These are phyloP conservation scores for Chlamydomonas schloesseri DNA, from an alignment of 139 green algal genomes.

Conservation along the genomic window DNA sequence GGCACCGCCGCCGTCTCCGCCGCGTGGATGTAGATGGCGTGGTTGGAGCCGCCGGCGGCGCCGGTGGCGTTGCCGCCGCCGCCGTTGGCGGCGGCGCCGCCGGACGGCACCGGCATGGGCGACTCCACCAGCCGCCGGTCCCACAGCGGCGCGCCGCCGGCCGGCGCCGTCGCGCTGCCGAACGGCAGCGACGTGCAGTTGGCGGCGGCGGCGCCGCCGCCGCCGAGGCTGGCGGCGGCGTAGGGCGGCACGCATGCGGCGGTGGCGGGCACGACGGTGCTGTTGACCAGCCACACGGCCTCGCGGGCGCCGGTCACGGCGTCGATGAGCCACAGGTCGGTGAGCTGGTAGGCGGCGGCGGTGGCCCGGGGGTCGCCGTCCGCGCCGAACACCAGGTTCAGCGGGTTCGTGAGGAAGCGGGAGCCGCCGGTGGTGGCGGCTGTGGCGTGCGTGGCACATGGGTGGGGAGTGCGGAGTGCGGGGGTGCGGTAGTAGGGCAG, in stretches of 20 bases:
- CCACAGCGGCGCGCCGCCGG: not conserved
- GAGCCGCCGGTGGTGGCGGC: not conserved
- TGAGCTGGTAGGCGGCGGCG: conserved; percentile 26
- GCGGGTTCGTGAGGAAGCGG: not conserved
- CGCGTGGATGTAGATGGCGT: conserved; percentile 13
- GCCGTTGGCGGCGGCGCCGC: no score
- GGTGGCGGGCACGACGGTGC: not conserved
- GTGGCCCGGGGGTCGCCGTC: not conserved
- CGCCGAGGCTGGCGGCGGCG: not conserved
- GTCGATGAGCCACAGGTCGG: conserved; percentile 32
- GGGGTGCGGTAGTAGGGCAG: no score
- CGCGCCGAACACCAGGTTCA: not conserved
- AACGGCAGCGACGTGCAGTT: not conserved
- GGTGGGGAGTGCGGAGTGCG: not conserved
- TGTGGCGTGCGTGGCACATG: not conserved
- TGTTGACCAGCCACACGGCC: not conserved
- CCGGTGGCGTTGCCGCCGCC: not conserved
- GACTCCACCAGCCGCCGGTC: conserved; percentile 27
- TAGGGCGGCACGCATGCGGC: not conserved
- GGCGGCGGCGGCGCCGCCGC: not conserved
- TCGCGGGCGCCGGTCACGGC: not conserved
- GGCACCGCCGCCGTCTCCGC: not conserved
- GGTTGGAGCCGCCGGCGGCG: not conserved
- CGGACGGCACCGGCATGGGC: not conserved
- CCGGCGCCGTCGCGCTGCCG: not conserved